A percentile compares a stretch with the other conserved stretches of the same genome.
phyloP scores from a whole-genome alignment of 116 monocot species.

The Iris pallida region DNA sequence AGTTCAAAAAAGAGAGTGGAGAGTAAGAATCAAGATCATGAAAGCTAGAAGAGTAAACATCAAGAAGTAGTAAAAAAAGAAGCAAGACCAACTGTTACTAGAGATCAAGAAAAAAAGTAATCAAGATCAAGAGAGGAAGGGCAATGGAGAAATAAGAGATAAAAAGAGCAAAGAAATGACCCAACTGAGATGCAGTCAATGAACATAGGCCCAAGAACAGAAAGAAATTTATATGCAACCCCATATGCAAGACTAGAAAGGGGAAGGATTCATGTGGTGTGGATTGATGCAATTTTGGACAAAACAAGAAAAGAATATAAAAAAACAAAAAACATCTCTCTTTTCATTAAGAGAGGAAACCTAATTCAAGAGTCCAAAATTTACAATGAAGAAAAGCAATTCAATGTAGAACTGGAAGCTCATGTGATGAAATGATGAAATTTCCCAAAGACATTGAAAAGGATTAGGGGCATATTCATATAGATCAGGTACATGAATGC shows the following conservation, averaged over 20 bases:
- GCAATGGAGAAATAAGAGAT: too few species aligned
- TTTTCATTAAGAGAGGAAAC: background rate
- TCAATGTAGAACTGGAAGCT: background rate
- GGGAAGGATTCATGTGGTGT: background rate
- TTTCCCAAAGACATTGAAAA: constrained; percentile 6
- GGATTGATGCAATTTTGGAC: background rate
- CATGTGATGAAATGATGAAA: constrained; percentile 11
- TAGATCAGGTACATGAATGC: too few species aligned
- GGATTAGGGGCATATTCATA: too few species aligned
- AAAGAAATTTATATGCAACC: background rate
- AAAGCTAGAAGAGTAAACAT: background rate
- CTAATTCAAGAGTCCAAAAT: background rate
- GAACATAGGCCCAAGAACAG: background rate
- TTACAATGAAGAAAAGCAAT: background rate
- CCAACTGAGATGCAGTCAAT: too few species aligned
- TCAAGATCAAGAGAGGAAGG: background rate
- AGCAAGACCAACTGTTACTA: background rate
- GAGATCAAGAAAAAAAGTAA: background rate
- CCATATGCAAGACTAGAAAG: background rate
- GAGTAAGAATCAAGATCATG: background rate
- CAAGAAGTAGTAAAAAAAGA: background rate
- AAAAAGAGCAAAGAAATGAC: too few species aligned
- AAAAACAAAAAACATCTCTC: background rate
- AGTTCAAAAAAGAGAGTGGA: constrained; percentile 11
- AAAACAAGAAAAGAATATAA: background rate